These are phyloP conservation scores for Ostreobium quekettii DNA, from an alignment of 139 green algal genomes.

Conservation along the genomic window DNA sequence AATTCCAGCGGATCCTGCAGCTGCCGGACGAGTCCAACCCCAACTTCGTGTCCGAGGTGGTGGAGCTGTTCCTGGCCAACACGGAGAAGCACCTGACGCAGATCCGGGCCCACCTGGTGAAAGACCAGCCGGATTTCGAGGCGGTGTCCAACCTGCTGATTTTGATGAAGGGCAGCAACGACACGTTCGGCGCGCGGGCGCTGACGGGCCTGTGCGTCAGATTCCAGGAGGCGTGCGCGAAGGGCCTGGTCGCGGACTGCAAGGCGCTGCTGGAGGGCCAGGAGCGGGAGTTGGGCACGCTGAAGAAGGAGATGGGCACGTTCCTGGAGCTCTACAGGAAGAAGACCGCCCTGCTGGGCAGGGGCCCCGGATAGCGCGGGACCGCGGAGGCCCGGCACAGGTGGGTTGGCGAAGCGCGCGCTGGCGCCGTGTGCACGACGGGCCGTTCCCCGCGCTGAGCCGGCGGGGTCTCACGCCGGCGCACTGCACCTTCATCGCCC, in stretches of 20 bases:
- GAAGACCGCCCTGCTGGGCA: not conserved
- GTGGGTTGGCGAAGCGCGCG: too few species aligned
- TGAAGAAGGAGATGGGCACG: not conserved
- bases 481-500: too few species aligned
- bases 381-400: too few species aligned
- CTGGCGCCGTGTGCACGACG: too few species aligned
- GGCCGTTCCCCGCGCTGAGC: too few species aligned
- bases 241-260: not conserved
- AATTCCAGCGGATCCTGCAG: not conserved
- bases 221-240: not conserved
- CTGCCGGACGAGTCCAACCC: not conserved
- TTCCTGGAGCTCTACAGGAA: not conserved
- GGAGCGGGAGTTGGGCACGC: not conserved
- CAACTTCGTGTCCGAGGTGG: not conserved
- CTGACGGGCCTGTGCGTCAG: not conserved
- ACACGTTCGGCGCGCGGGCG: not conserved
- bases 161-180: not conserved
- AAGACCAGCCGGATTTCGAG: not conserved
- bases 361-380: too few species aligned
- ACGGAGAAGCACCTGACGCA: not conserved
- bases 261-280: not conserved
- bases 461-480: too few species aligned
- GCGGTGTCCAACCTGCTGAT: not conserved
- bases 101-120: not conserved
- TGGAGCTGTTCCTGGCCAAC: not conserved